phyloP scores from a whole-genome alignment of 768 basidiomycete genomes.

The Leucocoprinus leucothites region DNA sequence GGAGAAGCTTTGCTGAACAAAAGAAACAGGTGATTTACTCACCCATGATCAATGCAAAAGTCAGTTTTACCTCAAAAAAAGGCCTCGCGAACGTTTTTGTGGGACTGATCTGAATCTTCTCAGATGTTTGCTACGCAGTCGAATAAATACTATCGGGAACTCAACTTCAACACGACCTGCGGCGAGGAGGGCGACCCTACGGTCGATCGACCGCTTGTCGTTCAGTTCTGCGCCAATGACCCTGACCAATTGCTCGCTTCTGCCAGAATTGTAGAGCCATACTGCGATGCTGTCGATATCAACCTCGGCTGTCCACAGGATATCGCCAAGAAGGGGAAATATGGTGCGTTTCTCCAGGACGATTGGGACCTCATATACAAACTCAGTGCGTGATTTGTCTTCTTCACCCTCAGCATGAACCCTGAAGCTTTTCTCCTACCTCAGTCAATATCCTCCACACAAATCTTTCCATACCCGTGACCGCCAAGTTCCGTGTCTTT shows the following conservation, averaged over 20 bases:
- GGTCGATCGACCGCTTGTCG: slow-evolving; percentile 79
- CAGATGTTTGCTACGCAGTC: slow-evolving; percentile 61
- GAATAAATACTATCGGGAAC: slow-evolving; percentile 54
- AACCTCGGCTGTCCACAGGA: slow-evolving; percentile 96
- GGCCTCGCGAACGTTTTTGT: background rate
- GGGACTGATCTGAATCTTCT: background rate
- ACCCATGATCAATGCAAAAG: slow-evolving; percentile 97
- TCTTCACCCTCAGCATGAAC: background rate
- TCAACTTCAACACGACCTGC: slow-evolving; percentile 62
- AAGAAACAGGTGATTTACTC: slow-evolving; percentile 81
- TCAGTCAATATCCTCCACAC: slow-evolving; percentile 83
- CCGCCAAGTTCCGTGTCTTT: slow-evolving; percentile 94
- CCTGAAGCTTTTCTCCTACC: too few relatives aligned
- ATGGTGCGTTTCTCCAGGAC: slow-evolving; percentile 91
- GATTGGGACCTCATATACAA: slow-evolving; percentile 88
- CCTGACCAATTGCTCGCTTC: slow-evolving; percentile 74
- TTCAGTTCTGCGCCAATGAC: slow-evolving; percentile 94
- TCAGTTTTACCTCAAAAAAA: slow-evolving; percentile 23
- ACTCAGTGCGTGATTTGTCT: slow-evolving; percentile 51
- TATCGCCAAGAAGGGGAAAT: slow-evolving; percentile 83
- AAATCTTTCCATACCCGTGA: slow-evolving; percentile 88
- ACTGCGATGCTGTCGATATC: slow-evolving; percentile 93
- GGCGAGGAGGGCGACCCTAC: slow-evolving; percentile 81
- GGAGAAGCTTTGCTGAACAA: background rate
- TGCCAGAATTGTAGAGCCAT: slow-evolving; percentile 69